phyloP scores from a whole-genome alignment of 1,284 basidiomycete genomes.

The Rhodotorula sp. region DNA sequence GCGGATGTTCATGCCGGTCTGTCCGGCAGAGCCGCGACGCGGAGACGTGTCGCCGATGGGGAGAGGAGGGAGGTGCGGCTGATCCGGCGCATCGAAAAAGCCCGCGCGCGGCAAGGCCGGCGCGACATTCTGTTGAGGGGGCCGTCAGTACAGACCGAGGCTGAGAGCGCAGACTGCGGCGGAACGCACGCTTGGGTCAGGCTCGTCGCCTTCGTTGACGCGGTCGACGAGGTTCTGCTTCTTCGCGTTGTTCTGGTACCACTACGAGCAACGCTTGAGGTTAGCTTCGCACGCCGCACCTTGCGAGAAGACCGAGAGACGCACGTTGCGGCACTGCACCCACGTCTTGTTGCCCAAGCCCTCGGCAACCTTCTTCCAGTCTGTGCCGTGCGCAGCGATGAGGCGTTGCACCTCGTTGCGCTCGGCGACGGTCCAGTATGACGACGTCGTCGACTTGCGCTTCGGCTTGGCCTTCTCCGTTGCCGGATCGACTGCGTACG shows the following conservation, averaged over 20 bases:
- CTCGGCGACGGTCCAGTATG: conserved; percentile 60
- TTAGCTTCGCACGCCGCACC: background rate
- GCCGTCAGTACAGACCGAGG: background rate
- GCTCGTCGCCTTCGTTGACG: background rate
- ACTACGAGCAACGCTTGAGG: background rate
- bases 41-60: background rate
- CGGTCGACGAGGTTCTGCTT: conserved; percentile 19
- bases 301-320: background rate
- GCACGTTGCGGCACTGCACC: conserved; percentile 61
- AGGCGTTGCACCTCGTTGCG: conserved; percentile 63
- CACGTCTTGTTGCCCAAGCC: conserved; percentile 76
- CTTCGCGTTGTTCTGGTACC: conserved; percentile 37
- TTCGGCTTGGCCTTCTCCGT: conserved; percentile 19
- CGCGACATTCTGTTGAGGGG: background rate
- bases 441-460: conserved; percentile 48
- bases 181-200: background rate
- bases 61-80: conserved; percentile 11
- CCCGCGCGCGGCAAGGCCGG: conserved; percentile 5
- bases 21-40: background rate
- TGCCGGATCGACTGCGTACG: background rate
- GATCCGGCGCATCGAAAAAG: conserved; percentile 19
- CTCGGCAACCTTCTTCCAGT: conserved; percentile 72
- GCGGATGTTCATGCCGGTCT: conserved; percentile 36
- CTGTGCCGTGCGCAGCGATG: conserved; percentile 67
- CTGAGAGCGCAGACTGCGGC: background rate